A percentile compares a stretch with the other conserved stretches of the same genome.
These are phyloP conservation scores for Colletotrichum euphorbiae DNA, from an alignment of 2,329 filamentous ascomycete genomes.

Conservation along the genomic window DNA sequence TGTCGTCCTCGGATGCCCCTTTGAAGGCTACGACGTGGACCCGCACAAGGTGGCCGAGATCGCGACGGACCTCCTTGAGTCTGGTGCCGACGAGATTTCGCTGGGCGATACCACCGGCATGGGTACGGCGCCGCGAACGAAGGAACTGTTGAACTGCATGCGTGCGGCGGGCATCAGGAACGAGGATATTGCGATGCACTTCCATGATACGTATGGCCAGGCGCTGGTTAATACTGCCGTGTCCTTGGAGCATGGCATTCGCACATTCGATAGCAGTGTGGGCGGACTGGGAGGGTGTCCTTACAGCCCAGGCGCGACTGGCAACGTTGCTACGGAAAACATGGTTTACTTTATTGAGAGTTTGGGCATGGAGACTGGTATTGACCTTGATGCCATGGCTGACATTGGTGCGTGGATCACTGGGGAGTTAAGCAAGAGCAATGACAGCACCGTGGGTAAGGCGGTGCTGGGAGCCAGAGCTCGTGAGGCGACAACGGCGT, in stretches of 20 bases:
- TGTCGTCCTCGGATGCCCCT: conserved; percentile 84
- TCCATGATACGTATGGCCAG: conserved; percentile 90
- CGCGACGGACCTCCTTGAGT: conserved; percentile 78
- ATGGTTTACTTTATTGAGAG: conserved; percentile 82
- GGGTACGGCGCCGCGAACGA: conserved; percentile 80
- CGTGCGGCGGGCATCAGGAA: conserved; percentile 74
- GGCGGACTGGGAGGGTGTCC: conserved; percentile 87
- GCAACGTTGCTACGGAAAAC: conserved; percentile 88
- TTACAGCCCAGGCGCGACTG: conserved; percentile 86
- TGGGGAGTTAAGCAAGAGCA: conserved; percentile 68
- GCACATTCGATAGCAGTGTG: conserved; percentile 84
- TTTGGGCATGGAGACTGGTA: conserved; percentile 79
- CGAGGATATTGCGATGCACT: conserved; percentile 83
- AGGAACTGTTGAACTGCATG: conserved; percentile 73
- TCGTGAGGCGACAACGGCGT: conserved; percentile 37
- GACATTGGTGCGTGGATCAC: conserved; percentile 81
- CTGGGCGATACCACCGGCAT: conserved; percentile 93
- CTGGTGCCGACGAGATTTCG: conserved; percentile 91
- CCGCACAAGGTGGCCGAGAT: conserved; percentile 74
- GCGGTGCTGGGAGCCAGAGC: conserved; percentile 67
- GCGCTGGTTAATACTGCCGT: conserved; percentile 86
- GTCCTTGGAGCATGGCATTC: conserved; percentile 79
- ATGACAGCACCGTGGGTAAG: conserved; percentile 75
- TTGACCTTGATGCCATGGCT: conserved; percentile 74
- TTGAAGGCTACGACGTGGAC: conserved; percentile 73